Evolutionary conservation across 106 monocot genomes (phyloP).

Genomic region (Agapanthus africanus): DNA sequence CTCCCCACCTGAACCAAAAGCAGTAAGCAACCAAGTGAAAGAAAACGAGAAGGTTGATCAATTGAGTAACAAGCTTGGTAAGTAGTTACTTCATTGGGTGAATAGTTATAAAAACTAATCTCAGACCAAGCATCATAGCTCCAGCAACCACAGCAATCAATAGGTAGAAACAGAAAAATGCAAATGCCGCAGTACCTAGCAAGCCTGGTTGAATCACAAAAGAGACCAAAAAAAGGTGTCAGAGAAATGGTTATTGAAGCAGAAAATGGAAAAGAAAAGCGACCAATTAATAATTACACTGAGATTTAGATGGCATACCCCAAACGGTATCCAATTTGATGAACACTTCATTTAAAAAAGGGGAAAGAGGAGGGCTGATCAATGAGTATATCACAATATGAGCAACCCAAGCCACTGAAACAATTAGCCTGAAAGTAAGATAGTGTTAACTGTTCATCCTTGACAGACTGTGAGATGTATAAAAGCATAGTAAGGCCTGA

Average conservation of each 20-base stretch:
- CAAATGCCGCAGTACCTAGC: conserved; percentile 91
- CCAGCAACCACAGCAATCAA: conserved; percentile 93
- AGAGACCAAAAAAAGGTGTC: not conserved
- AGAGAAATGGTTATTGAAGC: not conserved
- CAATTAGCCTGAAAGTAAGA: conserved; percentile 62
- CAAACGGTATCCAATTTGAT: conserved; percentile 90
- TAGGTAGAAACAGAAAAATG: conserved; percentile 97
- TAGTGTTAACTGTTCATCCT: not conserved
- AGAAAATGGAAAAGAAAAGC: not conserved
- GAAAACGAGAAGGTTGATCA: not conserved
- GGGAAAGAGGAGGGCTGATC: conserved; percentile 80
- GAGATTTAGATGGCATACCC: no score
- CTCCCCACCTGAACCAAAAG: conserved; percentile 77
- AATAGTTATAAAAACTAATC: conserved; percentile 87
- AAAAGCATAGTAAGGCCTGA: not conserved
- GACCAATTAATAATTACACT: no score
- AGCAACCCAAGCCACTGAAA: conserved; percentile 93
- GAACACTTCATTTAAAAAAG: conserved; percentile 94
- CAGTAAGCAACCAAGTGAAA: not conserved
- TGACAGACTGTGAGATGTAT: not conserved
- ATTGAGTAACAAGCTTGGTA: not conserved
- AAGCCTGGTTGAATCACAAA: conserved; percentile 43
- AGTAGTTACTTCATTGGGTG: conserved; percentile 99
- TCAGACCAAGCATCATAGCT: conserved; percentile 95
- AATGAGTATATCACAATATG: conserved; percentile 94